These are phyloP conservation scores for Helotiales sp. DNA, from an alignment of 2,329 filamentous ascomycete genomes.

Conservation along the genomic window DNA sequence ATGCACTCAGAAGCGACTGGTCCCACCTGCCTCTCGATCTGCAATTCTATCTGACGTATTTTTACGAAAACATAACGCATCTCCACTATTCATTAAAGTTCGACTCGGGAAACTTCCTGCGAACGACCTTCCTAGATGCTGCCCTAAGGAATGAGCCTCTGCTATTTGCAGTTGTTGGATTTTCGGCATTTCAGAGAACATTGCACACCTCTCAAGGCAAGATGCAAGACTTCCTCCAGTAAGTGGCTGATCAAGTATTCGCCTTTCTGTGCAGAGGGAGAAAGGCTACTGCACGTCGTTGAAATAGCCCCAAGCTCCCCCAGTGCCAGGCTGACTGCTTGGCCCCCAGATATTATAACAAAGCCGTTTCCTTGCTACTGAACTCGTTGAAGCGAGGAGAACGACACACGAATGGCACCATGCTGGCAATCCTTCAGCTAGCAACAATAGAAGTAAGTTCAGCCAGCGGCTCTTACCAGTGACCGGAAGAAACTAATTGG, in stretches of 20 bases:
- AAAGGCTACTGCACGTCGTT: neutral
- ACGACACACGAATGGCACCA: slow-evolving; percentile 72
- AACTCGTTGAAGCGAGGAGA: slow-evolving; percentile 72
- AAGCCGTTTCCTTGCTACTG: slow-evolving; percentile 78
- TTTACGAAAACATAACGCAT: slow-evolving; percentile 75
- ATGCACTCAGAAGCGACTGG: slow-evolving; percentile 51
- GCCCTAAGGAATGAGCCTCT: slow-evolving; percentile 81
- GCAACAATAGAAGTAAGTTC: slow-evolving; percentile 84
- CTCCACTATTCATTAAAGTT: slow-evolving; percentile 82
- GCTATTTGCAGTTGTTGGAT: slow-evolving; percentile 84
- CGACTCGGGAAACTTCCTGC: slow-evolving; percentile 76
- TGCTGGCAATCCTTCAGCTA: slow-evolving; percentile 88
- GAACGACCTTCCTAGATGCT: slow-evolving; percentile 69
- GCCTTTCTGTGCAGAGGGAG: neutral
- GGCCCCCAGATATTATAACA: slow-evolving; percentile 69
- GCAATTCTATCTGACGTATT: slow-evolving; percentile 79
- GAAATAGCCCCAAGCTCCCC: neutral
- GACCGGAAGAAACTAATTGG: neutral
- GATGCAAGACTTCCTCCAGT: slow-evolving; percentile 81
- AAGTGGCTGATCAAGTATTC: neutral
- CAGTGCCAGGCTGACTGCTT: neutral
- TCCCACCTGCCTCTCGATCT: slow-evolving; percentile 69
- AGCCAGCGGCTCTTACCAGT: neutral
- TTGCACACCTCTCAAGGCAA: slow-evolving; percentile 72
- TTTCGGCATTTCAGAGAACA: slow-evolving; percentile 85